Percentiles rank a stretch among this genome's conserved stretches.
Conservation (phyloP, 2,329 filamentous ascomycete genomes). For the Venturia effusa region DNA sequence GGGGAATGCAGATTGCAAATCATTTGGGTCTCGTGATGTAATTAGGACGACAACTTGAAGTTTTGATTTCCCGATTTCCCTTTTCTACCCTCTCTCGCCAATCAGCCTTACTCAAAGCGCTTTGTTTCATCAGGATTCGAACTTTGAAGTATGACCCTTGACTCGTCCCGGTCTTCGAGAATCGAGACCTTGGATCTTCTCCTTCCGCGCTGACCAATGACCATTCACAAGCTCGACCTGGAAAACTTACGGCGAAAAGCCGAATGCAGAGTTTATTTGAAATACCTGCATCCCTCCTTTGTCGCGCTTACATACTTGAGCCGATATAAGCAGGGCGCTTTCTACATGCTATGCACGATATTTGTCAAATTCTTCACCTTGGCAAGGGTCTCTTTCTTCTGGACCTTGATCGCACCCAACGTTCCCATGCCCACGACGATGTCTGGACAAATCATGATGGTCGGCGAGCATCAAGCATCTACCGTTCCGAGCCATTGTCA, state of each 20-base stretch:
- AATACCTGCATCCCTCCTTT: not conserved
- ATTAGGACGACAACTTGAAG: no score
- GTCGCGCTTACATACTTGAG: not conserved
- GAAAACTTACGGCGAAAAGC: not conserved
- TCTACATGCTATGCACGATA: not conserved
- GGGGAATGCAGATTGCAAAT: not conserved
- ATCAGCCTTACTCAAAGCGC: no score
- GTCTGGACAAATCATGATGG: not conserved
- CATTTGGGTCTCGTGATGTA: not conserved
- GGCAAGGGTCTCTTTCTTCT: conserved; percentile 1
- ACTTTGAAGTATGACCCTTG: no score
- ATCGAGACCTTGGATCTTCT: no score
- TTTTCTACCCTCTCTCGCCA: not conserved
- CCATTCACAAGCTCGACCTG: not conserved
- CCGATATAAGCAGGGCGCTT: not conserved
- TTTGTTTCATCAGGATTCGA: no score
- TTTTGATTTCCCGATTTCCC: not conserved
- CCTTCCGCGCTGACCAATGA: not conserved
- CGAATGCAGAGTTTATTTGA: not conserved
- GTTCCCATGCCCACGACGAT: not conserved
- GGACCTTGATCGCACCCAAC: not conserved
- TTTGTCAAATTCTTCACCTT: not conserved
- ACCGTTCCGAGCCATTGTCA: not conserved
- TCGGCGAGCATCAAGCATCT: not conserved
- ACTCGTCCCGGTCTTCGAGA: no score